These are phyloP conservation scores for Phoenix dactylifera DNA, from an alignment of 176 grass and related monocot genomes.

Conservation along the genomic window DNA sequence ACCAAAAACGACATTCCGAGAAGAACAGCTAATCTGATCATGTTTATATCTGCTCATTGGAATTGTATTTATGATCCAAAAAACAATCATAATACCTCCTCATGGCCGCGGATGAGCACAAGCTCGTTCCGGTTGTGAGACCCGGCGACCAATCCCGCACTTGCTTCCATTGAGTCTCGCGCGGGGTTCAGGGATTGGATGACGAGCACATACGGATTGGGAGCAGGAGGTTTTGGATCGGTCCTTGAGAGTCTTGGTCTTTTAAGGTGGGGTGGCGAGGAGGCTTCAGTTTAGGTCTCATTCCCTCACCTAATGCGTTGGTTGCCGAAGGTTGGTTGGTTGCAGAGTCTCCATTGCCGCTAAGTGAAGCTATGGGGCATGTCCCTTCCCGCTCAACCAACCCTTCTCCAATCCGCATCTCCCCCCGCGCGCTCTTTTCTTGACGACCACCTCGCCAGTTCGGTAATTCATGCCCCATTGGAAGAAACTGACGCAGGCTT, in stretches of 20 bases:
- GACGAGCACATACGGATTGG: background rate
- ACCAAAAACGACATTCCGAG: background rate
- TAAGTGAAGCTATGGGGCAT: constrained; percentile 46
- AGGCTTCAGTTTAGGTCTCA: constrained; percentile 26
- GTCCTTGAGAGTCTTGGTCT: constrained; percentile 30
- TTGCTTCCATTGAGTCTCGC: constrained; percentile 47
- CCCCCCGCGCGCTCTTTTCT: background rate
- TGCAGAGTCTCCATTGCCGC: constrained; percentile 98
- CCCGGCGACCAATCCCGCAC: constrained; percentile 74
- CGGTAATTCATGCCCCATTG: background rate
- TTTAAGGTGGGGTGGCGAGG: constrained; percentile 11
- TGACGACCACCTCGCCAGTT: background rate
- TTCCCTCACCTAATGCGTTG: constrained; percentile 38
- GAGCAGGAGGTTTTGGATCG: constrained; percentile 22
- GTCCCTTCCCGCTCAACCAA: background rate
- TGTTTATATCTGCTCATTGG: too few relatives aligned
- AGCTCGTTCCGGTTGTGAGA: constrained; percentile 98
- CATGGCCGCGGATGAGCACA: constrained; percentile 89
- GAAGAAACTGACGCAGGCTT: background rate
- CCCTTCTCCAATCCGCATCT: background rate
- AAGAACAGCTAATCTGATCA: background rate
- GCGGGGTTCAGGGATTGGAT: background rate
- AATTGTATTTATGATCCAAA: too few relatives aligned
- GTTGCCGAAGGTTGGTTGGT: constrained; percentile 53
- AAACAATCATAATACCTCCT: constrained; percentile 37